Evolutionary conservation across 2,329 filamentous ascomycete genomes (phyloP), one percentile per base, ranked within the genome.

Genomic region (Nothophaeocryptopus gaeumannii): DNA sequence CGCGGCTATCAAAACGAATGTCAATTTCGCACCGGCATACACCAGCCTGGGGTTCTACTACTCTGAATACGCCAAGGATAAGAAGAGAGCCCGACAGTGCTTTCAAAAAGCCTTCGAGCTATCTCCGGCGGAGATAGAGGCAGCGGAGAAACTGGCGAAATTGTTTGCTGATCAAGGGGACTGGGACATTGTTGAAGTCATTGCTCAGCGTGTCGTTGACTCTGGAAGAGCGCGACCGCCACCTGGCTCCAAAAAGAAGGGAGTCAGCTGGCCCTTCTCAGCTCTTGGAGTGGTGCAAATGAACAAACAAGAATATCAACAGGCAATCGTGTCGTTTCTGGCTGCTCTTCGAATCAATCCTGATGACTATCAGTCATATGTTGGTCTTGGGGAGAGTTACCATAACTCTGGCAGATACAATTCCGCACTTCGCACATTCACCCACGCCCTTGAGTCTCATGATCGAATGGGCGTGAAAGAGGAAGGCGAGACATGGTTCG

Each of bases 41-140:
- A 96, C 91, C 0, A 90, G 84, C 57, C 80, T 99, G 4, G 93
- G 93, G 12, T 76, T 92, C 7, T 99, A 87, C 72, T 99, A 96
- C 65, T 83, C 85, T 5, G 92, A 97, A 63, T 96, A 96, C 65
- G 86, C 82, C 47, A 89, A 85, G 58, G 93, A 97, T 68, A 89
- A 84, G 69, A 87, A 85, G 63, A 79, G 95, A 64, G 89, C 92
- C 8, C 81, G 88, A n/a, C 85, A 88, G 56, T 97, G 92, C 66
- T 97, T 97, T 63, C 89, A 96, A 62, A 96, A 97, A 67, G 93
- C 93, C 0, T 88, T 99, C 42, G 93, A 99, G 68, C 74, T 99
- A 2, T 99, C 93, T 0, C 75, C 89, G 0, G 85, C 88, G 0
- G 93, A 99, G 66, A 81, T 96, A 1, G 78, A 86, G 59, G 89